Evolutionary conservation across 768 basidiomycete genomes (phyloP), one percentile per base, ranked within the genome.

Genomic region (Lactarius quietus): DNA sequence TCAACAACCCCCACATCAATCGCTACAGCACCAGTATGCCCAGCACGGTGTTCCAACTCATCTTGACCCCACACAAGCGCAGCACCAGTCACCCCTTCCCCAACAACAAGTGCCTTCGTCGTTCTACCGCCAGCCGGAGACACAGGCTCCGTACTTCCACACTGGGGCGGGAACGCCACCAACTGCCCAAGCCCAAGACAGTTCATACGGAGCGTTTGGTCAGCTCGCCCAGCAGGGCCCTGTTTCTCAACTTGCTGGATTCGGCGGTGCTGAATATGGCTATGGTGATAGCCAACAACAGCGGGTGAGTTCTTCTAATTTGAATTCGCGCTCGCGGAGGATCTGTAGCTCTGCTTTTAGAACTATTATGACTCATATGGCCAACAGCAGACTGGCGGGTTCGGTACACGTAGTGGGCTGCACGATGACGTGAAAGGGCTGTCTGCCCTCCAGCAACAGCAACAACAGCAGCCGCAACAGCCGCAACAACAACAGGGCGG

Each of bases 401-500:
- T 92, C 68, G 82, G 83, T 38, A 83, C 82, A 64, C 83, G 91
- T 23, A 85, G 81, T 66, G 82, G 82, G 28, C 79, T 92, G 9
- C 90, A 91, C 55, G 91, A 93, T 43, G 91, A 93, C 59, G 81
- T 87, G 68, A 92, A 92, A 74, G 84, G 84, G 48, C 78, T 90
- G 41, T 82, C 87, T 10, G 79, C 81, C 14, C 77, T 82, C 36
- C 87, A 87, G 69, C 83, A 81, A 65, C 84, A 85, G 68, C 68
- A 76, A 0, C 80, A 73, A 51, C 74, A 82, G 65, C 72, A 68
- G 72, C 1, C 79, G 71, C 87, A 86, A 64, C 76, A 82, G 4
- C 81, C 85, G 70, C 83, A 85, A 64, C 83, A 84, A 62, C 74
- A 73, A 68, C 72, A 76, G 39, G 76, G 78, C 39, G 73, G 78